Evolutionary conservation across 202 grass and related monocot species (phyloP), one percentile per base, ranked within the genome.

Genomic region (Schoenoplectus tabernaemontani): DNA sequence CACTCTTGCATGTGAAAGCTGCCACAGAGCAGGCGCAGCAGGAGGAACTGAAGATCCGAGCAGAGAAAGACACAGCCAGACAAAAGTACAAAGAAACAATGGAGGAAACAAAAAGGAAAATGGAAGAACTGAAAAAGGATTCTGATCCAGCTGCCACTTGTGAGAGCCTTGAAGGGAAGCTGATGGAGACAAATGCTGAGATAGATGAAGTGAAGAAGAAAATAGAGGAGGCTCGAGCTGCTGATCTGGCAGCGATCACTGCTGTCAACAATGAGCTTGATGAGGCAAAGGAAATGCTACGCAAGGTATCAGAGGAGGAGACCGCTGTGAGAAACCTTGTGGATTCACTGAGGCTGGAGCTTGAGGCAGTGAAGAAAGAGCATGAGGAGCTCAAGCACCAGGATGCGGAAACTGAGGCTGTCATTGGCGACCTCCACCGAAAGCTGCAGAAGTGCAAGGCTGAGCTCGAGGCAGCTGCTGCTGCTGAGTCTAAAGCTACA

Each of bases 381-480:
- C 95, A 98, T 22, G 78, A 81, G 50, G 89, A 94, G 78, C 84
- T 98, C 16, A 94, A 92, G 89, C 60, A 83, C 57, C 92, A 90
- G 81, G 95, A 98, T 84, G 85, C 84, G 32, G 89, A 92, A 87
- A 98, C 89, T 10, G 91, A 98, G 76, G 86, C 88, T 38, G 72
- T 92, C 50, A 85, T 98, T 9, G 83, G 89, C 32, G 86, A 98
- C 50, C 88, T 98, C 85, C 95, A 94, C 36, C 17, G 85, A 16
- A 98, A 94, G 83, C 87, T 98, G 89, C 91, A 98, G 64, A 98
- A 92, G 63, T 98, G 89, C 86, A 98, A 98, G 85, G 89, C 82
- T 82, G 95, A 94, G 76, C 88, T 98, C 30, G 88, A 87, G 53
- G 95, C 86, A 81, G 91, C 95, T 68, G 86, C 91, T 28, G 28